A percentile compares a stretch with the other conserved stretches of the same genome.
Evolutionary conservation across 2,329 filamentous ascomycete genomes (phyloP).

Genomic region (Colletotrichum magnum): DNA sequence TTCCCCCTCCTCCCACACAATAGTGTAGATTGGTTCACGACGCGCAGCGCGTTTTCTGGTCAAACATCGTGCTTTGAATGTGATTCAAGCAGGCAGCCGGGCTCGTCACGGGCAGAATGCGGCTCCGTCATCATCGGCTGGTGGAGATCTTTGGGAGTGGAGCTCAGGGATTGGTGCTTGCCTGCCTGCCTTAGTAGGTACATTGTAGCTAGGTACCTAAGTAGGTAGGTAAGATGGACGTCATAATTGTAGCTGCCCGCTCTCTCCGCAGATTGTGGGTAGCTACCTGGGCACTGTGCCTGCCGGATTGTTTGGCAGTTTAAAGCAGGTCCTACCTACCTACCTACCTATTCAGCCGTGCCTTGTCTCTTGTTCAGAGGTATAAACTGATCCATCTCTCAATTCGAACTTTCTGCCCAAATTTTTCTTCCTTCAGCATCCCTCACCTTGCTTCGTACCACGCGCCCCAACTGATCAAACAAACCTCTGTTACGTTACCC

Average conservation of each 20-base stretch:
- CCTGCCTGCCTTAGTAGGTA: background rate
- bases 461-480: too few species aligned
- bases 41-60: background rate
- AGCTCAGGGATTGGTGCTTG: slow-evolving; percentile 24
- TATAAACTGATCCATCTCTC: background rate
- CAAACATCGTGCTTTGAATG: background rate
- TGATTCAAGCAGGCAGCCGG: background rate
- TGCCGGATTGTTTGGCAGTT: background rate
- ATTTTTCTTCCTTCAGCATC: rapidly evolving
- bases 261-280: background rate
- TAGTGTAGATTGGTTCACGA: background rate
- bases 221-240: background rate
- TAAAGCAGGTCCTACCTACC: too few species aligned
- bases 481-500: background rate
- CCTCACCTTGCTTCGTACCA: background rate
- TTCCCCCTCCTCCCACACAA: too few species aligned
- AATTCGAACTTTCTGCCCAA: background rate
- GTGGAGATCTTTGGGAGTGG: slow-evolving; percentile 22
- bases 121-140: background rate
- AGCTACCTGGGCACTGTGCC: background rate
- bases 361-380: background rate
- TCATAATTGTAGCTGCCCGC: slow-evolving; percentile 11
- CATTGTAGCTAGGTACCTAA: too few species aligned
- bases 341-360: background rate
- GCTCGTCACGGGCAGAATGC: background rate